These are phyloP conservation scores for Solanum etuberosum DNA, from an alignment of 257 asterid species.

Conservation along the genomic window DNA sequence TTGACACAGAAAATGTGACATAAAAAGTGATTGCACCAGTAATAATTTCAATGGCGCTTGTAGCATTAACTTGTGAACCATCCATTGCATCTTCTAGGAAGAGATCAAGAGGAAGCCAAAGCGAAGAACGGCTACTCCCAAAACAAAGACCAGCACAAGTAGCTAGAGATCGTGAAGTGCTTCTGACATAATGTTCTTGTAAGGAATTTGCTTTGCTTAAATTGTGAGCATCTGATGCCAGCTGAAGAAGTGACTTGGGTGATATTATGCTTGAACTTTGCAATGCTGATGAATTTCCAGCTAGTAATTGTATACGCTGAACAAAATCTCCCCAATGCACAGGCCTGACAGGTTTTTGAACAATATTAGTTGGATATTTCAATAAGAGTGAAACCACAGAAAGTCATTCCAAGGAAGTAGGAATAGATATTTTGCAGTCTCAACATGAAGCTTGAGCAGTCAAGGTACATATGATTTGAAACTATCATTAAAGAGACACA, in stretches of 20 bases:
- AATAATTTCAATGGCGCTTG: slow-evolving; percentile 81
- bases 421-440: neutral
- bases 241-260: slow-evolving; percentile 39
- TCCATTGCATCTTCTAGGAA: slow-evolving; percentile 93
- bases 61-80: slow-evolving; percentile 77
- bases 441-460: neutral
- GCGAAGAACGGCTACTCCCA: slow-evolving; percentile 65
- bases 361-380: neutral
- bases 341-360: slow-evolving; percentile 33
- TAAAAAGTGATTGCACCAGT: slow-evolving; percentile 43
- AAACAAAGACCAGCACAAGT: slow-evolving; percentile 54
- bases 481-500: neutral
- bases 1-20: neutral
- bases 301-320: slow-evolving; percentile 52
- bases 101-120: slow-evolving; percentile 94
- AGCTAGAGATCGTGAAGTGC: slow-evolving; percentile 43
- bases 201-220: slow-evolving; percentile 26
- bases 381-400: neutral
- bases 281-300: slow-evolving; percentile 52
- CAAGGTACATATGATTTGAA: neutral
- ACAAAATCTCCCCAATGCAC: slow-evolving; percentile 57
- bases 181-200: slow-evolving; percentile 26
- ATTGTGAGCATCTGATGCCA: slow-evolving; percentile 29
- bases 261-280: slow-evolving; percentile 32
- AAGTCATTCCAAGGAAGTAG: neutral